Evolutionary conservation across 805 yeast species (phyloP).

Genomic region (Wickerhamomyces chambardii): DNA sequence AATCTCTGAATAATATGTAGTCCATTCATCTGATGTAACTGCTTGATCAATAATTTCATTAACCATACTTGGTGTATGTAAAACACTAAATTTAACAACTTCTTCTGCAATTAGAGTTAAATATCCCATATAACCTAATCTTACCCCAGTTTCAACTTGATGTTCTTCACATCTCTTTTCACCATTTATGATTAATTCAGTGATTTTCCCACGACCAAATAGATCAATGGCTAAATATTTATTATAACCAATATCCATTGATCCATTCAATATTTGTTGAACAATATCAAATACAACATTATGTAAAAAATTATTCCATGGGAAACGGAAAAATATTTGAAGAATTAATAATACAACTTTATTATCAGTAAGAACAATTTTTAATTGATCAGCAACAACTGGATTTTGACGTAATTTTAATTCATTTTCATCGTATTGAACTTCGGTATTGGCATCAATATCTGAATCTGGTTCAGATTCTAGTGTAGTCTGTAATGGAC

Average conservation of each 20-base stretch:
- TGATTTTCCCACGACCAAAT: conserved; percentile 54
- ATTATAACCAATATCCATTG: conserved; percentile 78
- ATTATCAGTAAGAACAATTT: conserved; percentile 73
- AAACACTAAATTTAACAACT: conserved; percentile 69
- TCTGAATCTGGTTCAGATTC: conserved; percentile 19
- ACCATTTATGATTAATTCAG: conserved; percentile 51
- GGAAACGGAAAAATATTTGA: conserved; percentile 69
- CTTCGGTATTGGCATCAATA: conserved; percentile 14
- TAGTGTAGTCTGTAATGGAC: conserved; percentile 2
- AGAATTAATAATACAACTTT: conserved; percentile 61
- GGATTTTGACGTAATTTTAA: conserved; percentile 41
- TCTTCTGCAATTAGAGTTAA: conserved; percentile 90
- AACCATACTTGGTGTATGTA: conserved; percentile 16
- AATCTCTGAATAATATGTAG: conserved; percentile 70
- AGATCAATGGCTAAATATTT: conserved; percentile 65
- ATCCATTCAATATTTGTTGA: conserved; percentile 89
- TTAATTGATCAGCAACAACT: conserved; percentile 81
- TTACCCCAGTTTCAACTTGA: conserved; percentile 49
- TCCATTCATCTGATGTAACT: conserved; percentile 48
- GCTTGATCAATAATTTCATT: conserved; percentile 29
- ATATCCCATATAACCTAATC: conserved; percentile 97
- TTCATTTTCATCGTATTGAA: conserved; percentile 29
- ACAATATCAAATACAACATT: conserved; percentile 95
- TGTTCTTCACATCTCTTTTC: conserved; percentile 49
- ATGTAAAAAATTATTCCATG: conserved; percentile 97